A percentile compares a stretch with the other conserved stretches of the same genome.
These are phyloP conservation scores for Leccinum subspadiceum DNA, from an alignment of 1,284 basidiomycete genomes.

Conservation along the genomic window DNA sequence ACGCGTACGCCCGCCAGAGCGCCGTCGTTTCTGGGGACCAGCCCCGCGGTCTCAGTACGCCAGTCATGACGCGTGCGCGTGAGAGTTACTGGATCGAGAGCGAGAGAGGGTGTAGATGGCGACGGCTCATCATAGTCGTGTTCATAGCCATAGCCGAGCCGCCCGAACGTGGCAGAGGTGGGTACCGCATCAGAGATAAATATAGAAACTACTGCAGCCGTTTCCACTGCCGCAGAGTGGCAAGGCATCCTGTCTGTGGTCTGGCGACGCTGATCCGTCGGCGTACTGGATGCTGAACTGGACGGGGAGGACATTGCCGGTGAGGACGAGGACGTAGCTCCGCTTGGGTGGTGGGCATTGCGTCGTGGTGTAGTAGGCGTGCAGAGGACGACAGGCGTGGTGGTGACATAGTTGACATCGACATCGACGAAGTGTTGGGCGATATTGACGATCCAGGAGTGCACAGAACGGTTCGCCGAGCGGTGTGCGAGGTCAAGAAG, in stretches of 20 bases:
- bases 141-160: background rate
- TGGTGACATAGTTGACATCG: background rate
- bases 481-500: background rate
- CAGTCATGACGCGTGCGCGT: background rate
- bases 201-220: background rate
- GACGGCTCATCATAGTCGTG: background rate
- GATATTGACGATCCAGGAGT: background rate
- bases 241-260: background rate
- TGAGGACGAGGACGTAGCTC: background rate
- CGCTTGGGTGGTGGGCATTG: background rate
- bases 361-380: background rate
- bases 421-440: background rate
- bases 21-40: background rate
- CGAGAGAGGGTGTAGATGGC: background rate
- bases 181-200: background rate
- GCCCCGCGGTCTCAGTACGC: background rate
- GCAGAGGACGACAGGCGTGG: background rate
- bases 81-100: constrained; percentile 9
- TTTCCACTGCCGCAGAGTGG: background rate
- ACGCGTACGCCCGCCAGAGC: background rate
- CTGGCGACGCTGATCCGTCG: background rate
- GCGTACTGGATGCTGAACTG: background rate
- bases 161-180: background rate
- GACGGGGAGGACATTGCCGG: background rate
- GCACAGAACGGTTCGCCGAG: background rate